phyloP scores from a whole-genome alignment of 2,329 filamentous ascomycete species.

The Colletotrichum gloeosporioides region DNA sequence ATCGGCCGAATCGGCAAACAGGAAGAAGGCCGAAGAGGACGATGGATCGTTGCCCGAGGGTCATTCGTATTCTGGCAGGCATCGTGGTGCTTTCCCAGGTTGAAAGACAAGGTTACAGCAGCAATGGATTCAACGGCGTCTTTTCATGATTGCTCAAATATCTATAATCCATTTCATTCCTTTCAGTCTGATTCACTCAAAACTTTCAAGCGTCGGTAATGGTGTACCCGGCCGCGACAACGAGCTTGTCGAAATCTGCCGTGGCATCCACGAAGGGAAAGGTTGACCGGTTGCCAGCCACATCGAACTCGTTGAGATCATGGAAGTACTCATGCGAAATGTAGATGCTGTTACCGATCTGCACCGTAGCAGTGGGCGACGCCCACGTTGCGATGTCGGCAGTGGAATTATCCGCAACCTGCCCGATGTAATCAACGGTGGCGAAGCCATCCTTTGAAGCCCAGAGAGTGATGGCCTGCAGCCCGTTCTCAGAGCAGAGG shows the following conservation, averaged over 20 bases:
- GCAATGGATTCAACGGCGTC: neutral
- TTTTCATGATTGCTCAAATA: neutral
- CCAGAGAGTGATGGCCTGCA: neutral
- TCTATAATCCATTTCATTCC: neutral
- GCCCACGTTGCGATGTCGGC: neutral
- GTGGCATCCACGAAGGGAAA: neutral
- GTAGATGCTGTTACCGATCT: neutral
- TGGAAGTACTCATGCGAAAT: neutral
- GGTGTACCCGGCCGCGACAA: neutral
- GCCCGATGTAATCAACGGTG: neutral
- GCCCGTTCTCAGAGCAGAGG: neutral
- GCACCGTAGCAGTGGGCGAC: neutral
- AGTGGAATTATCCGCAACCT: neutral
- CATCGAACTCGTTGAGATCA: neutral
- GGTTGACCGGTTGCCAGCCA: neutral
- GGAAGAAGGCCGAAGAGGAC: neutral
- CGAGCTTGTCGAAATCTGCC: neutral
- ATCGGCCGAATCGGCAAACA: neutral
- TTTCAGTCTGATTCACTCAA: neutral
- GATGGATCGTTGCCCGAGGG: too few species aligned
- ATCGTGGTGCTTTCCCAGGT: too few species aligned
- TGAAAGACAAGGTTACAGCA: neutral
- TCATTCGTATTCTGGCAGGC: too few species aligned
- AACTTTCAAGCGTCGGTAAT: neutral
- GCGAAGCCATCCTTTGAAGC: neutral